phyloP scores from a whole-genome alignment of 2,329 filamentous ascomycete genomes.

The Diaporthe nobilis region DNA sequence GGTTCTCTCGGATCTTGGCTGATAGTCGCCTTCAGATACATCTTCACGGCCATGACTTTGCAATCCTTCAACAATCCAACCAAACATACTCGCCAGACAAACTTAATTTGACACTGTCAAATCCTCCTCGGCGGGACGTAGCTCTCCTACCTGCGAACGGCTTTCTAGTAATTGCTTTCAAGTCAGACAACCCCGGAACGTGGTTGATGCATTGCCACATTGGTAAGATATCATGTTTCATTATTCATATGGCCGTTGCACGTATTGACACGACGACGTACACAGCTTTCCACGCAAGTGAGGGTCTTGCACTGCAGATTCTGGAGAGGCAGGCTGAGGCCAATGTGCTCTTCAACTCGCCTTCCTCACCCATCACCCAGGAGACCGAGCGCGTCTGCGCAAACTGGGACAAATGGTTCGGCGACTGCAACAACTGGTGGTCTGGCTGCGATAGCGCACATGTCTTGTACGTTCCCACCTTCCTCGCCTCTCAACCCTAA shows the following conservation, averaged over 20 bases:
- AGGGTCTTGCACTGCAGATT: conserved; percentile 60
- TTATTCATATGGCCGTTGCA: too few relatives aligned
- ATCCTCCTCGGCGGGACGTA: conserved; percentile 67
- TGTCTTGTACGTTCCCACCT: background rate
- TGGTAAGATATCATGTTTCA: conserved; percentile 49
- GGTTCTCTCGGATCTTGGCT: background rate
- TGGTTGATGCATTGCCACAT: conserved; percentile 68
- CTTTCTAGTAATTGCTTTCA: conserved; percentile 64
- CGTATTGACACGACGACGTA: background rate
- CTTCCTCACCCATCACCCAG: conserved; percentile 1
- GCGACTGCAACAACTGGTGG: conserved; percentile 40
- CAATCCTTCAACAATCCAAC: conserved; percentile 53
- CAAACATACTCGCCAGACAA: conserved; percentile 34
- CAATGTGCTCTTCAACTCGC: conserved; percentile 20
- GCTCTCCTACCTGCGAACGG: conserved; percentile 61
- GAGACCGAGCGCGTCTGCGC: conserved; percentile 29
- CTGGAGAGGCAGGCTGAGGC: conserved; percentile 49
- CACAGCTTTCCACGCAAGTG: conserved; percentile 54
- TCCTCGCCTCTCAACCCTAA: too few relatives aligned
- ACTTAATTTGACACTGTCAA: conserved; percentile 49
- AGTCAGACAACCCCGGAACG: conserved; percentile 63
- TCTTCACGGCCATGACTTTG: conserved; percentile 66
- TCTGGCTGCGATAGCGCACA: conserved; percentile 21
- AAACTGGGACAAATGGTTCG: conserved; percentile 36
- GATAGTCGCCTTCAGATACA: conserved; percentile 52